These are phyloP conservation scores for Nakazawaea peltata DNA, from an alignment of 805 yeast species.

Conservation along the genomic window DNA sequence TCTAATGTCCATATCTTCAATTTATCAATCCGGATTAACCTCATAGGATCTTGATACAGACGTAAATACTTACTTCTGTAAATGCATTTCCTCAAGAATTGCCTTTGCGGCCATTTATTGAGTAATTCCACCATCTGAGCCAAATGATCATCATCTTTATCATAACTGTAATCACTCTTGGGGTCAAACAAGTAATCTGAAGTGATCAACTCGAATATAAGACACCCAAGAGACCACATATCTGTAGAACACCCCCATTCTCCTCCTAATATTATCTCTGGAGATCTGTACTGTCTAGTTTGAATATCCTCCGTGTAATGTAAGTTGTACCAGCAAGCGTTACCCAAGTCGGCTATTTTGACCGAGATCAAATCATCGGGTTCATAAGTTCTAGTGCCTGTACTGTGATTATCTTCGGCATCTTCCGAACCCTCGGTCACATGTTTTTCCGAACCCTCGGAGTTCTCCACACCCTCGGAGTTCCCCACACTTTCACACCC, in stretches of 20 bases:
- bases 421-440: too few relatives aligned
- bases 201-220: conserved; percentile 83
- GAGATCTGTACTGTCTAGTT: conserved; percentile 76
- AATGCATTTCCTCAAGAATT: conserved; percentile 30
- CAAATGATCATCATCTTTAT: conserved; percentile 91
- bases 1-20: conserved; percentile 44
- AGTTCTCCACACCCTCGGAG: too few relatives aligned
- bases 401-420: neutral
- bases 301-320: conserved; percentile 73
- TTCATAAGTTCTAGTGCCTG: too few relatives aligned
- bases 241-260: conserved; percentile 95
- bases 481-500: too few relatives aligned
- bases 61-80: conserved; percentile 33
- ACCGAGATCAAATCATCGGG: conserved; percentile 53
- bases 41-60: conserved; percentile 16
- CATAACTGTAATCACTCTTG: conserved; percentile 61
- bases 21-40: conserved; percentile 35
- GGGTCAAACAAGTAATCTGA: conserved; percentile 97
- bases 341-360: conserved; percentile 90
- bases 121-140: conserved; percentile 88
- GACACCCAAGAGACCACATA: conserved; percentile 93
- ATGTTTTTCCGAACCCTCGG: neutral
- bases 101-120: conserved; percentile 53
- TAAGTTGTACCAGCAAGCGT: conserved; percentile 74
- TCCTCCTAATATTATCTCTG: conserved; percentile 75